Percentiles rank a stretch among this genome's conserved stretches.
Evolutionary conservation across 1,284 basidiomycete species (phyloP).

Genomic region (Heterobasidion occidentale): DNA sequence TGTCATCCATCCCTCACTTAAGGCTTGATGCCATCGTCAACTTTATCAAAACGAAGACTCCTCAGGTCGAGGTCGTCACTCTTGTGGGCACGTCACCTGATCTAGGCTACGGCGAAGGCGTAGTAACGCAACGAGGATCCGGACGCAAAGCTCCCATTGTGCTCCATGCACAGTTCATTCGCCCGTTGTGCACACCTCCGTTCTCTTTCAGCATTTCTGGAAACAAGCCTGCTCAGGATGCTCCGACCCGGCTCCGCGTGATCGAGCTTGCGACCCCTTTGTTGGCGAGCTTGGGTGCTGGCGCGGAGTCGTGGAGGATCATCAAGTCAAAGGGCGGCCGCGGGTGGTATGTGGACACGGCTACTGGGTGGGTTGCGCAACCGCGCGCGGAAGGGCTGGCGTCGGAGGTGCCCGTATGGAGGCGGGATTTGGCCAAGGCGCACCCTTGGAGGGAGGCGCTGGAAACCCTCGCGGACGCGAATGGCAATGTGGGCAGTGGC

Average conservation of each 20-base stretch:
- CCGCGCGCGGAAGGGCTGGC: slow-evolving; percentile 18
- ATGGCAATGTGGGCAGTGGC: slow-evolving; percentile 84
- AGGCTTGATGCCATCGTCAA: slow-evolving; percentile 59
- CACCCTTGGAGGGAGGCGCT: slow-evolving; percentile 68
- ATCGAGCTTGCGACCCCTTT: slow-evolving; percentile 80
- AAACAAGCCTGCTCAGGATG: slow-evolving; percentile 26
- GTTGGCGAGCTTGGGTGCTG: slow-evolving; percentile 65
- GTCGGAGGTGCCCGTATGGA: slow-evolving; percentile 25
- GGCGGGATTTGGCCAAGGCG: slow-evolving; percentile 50
- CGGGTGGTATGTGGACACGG: slow-evolving; percentile 93
- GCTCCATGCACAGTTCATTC: slow-evolving; percentile 66
- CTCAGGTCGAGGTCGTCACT: slow-evolving; percentile 82
- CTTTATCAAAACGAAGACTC: slow-evolving; percentile 66
- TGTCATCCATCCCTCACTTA: slow-evolving; percentile 78
- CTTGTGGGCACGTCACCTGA: slow-evolving; percentile 75
- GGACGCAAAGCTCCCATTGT: slow-evolving; percentile 52
- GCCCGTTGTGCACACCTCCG: slow-evolving; percentile 74
- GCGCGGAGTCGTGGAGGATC: slow-evolving; percentile 81
- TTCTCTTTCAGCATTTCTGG: slow-evolving; percentile 49
- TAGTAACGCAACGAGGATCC: slow-evolving; percentile 21
- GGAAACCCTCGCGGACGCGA: slow-evolving; percentile 68
- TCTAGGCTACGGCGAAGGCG: slow-evolving; percentile 42
- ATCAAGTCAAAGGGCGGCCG: slow-evolving; percentile 87
- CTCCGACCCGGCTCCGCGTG: slow-evolving; percentile 77
- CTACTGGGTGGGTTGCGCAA: slow-evolving; percentile 66